These are phyloP conservation scores for Pichia sp. DNA, from an alignment of 1,139 yeast species.

Conservation along the genomic window DNA sequence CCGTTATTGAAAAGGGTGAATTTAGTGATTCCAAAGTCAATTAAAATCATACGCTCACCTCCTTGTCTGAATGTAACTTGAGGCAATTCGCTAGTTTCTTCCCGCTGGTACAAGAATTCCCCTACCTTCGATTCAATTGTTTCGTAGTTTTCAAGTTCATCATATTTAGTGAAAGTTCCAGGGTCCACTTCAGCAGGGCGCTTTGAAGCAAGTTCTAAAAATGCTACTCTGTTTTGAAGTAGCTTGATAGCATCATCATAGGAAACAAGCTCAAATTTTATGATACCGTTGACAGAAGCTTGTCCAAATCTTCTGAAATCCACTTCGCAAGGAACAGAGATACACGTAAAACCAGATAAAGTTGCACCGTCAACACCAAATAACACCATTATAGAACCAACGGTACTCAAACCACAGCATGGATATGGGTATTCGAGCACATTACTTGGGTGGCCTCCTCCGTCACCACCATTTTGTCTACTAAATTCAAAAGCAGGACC, in stretches of 20 bases:
- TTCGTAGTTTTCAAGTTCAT: slow-evolving; percentile 27
- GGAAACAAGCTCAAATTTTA: slow-evolving; percentile 31
- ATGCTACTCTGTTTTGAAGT: slow-evolving; percentile 26
- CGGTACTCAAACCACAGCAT: slow-evolving; percentile 37
- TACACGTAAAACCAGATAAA: slow-evolving; percentile 37
- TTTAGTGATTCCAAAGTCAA: slow-evolving; percentile 34
- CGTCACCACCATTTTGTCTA: slow-evolving; percentile 36
- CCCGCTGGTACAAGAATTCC: slow-evolving; percentile 26
- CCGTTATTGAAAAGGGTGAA: slow-evolving; percentile 36
- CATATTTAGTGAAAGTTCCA: slow-evolving; percentile 22
- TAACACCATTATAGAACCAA: slow-evolving; percentile 34
- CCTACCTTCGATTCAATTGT: slow-evolving; percentile 20
- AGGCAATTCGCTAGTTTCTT: slow-evolving; percentile 24
- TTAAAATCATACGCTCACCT: slow-evolving; percentile 36
- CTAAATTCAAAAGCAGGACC: slow-evolving; percentile 36
- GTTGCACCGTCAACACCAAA: slow-evolving; percentile 40
- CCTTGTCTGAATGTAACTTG: slow-evolving; percentile 33
- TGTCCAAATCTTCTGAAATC: slow-evolving; percentile 41
- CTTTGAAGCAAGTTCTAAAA: slow-evolving; percentile 24
- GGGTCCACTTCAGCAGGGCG: slow-evolving; percentile 20
- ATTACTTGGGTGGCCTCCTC: slow-evolving; percentile 39
- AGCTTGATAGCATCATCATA: slow-evolving; percentile 33
- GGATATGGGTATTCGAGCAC: slow-evolving; percentile 38
- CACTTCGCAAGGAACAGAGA: slow-evolving; percentile 33
- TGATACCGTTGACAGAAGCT: slow-evolving; percentile 32